Evolutionary conservation across 2,329 filamentous ascomycete species (phyloP), one percentile per base, ranked within the genome.

Genomic region (Stachybotrys chartarum): DNA sequence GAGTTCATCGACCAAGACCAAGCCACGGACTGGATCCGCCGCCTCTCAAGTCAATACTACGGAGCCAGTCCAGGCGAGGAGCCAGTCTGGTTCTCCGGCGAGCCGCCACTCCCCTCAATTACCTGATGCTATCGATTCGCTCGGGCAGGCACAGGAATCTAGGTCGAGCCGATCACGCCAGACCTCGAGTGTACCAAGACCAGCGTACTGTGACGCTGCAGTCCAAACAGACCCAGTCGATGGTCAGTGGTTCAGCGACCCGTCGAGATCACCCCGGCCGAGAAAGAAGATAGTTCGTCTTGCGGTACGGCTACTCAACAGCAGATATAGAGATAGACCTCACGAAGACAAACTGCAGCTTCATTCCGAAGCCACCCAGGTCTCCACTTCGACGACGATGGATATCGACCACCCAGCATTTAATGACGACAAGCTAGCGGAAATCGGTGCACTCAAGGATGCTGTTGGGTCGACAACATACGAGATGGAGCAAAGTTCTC

Each of bases 151-250:
- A n/a, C 67, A 62, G 5, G 65, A 66, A 3, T 71, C 72, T 3
- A 54, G 58, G 18, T 42, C 53, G 12, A 52, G 56, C 12, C 62
- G 56, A 7, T 75, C 74, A 2, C 71, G 75, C 7, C 73, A 70
- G 48, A 62, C 68, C 5, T 78, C 78, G 1, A 63, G 66, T 1
- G 64, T 66, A 1, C 70, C 73, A 3, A 69, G 71, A 11, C 65
- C 72, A 7, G 70, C 71, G 16, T 84, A 84, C 59, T 69, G 75
- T 52, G 78, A 84, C 61, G 77, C 71, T 10, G 67, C 70, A 6
- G 74, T 80, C 2, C 82, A 85, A 61, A 84, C 82, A 0, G 81
- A 83, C 32, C 73, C 76, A 0, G 78, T 80, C 1, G 72, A 76
- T 35, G 78, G 77, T 14, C 77, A 78, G 56, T 82, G 79, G 78